Percentiles rank a stretch among this genome's conserved stretches.
Conservation (phyloP, 257 asterid species). For the Lavandula angustifolia region DNA sequence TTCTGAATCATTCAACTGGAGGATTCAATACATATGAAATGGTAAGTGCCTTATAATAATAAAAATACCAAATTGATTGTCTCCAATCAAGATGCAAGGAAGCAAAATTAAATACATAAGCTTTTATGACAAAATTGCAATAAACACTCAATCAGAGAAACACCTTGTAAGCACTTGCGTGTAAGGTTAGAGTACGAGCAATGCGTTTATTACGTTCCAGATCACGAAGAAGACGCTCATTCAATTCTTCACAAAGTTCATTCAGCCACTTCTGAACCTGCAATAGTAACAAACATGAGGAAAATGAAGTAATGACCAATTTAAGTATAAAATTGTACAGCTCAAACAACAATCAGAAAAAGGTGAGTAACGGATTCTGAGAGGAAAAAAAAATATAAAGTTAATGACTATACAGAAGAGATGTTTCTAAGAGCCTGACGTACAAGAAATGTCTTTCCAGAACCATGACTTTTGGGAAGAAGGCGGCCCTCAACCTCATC, state of each 20-base stretch:
- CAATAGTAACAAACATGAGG: conserved; percentile 28
- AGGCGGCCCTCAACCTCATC: conserved; percentile 95
- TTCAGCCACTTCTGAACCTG: conserved; percentile 90
- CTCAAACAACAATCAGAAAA: conserved; percentile 8
- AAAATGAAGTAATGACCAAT: conserved; percentile 4
- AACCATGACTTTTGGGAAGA: conserved; percentile 95
- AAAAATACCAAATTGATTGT: conserved; percentile 15
- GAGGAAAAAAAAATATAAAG: conserved; percentile 18
- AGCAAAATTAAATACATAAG: conserved; percentile 12
- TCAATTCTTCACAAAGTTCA: conserved; percentile 83
- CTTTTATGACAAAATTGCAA: conserved; percentile 15
- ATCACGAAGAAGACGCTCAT: conserved; percentile 85
- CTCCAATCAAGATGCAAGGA: conserved; percentile 23
- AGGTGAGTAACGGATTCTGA: conserved; percentile 23
- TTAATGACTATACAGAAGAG: conserved; percentile 45
- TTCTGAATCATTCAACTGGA: conserved; percentile 63
- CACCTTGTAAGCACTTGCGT: conserved; percentile 92
- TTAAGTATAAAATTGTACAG: not conserved
- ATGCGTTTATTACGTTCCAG: conserved; percentile 89
- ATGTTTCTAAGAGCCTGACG: conserved; percentile 72
- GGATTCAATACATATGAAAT: conserved; percentile 26
- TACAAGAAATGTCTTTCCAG: conserved; percentile 97
- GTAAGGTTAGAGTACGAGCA: conserved; percentile 80
- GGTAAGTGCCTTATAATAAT: conserved; percentile 1
- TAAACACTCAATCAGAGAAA: conserved; percentile 24